These are phyloP conservation scores for Penicillium sp. DNA, from an alignment of 2,329 filamentous ascomycete species.

Conservation along the genomic window DNA sequence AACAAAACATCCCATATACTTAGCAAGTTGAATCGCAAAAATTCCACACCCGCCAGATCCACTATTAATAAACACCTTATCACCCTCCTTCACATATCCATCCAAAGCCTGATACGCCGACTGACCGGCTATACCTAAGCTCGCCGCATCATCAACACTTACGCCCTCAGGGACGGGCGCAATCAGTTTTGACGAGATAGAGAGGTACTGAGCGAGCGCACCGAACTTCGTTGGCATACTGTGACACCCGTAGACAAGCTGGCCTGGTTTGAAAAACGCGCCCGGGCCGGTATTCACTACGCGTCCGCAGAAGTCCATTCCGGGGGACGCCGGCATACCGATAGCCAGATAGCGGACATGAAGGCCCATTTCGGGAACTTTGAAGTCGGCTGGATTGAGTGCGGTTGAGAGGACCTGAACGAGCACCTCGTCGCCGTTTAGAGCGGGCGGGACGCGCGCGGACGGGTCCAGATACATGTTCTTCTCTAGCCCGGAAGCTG, in stretches of 20 bases:
- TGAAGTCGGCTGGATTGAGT: slow-evolving; percentile 66
- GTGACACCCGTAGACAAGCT: slow-evolving; percentile 48
- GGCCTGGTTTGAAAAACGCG: slow-evolving; percentile 38
- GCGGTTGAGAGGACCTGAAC: slow-evolving; percentile 54
- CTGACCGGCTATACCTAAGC: slow-evolving; percentile 46
- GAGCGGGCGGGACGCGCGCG: slow-evolving; percentile 43
- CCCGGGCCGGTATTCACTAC: slow-evolving; percentile 38
- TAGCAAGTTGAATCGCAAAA: slow-evolving; percentile 63
- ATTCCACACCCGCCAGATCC: slow-evolving; percentile 62
- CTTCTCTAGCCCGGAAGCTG: slow-evolving; percentile 51
- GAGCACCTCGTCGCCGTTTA: slow-evolving; percentile 50
- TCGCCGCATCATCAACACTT: slow-evolving; percentile 42
- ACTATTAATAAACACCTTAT: slow-evolving; percentile 63
- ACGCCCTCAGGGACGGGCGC: slow-evolving; percentile 47
- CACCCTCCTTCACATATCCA: slow-evolving; percentile 50
- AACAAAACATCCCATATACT: slow-evolving; percentile 59
- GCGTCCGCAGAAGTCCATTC: slow-evolving; percentile 52
- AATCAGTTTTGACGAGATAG: slow-evolving; percentile 33
- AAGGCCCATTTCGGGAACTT: slow-evolving; percentile 54
- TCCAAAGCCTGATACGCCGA: slow-evolving; percentile 52
- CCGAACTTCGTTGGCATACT: slow-evolving; percentile 38
- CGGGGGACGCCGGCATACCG: slow-evolving; percentile 47
- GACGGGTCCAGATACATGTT: slow-evolving; percentile 50
- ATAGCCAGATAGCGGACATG: slow-evolving; percentile 40
- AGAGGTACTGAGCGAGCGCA: slow-evolving; percentile 46